These are phyloP conservation scores for Penicillium daleae DNA, from an alignment of 495 filamentous ascomycete species.

Conservation along the genomic window DNA sequence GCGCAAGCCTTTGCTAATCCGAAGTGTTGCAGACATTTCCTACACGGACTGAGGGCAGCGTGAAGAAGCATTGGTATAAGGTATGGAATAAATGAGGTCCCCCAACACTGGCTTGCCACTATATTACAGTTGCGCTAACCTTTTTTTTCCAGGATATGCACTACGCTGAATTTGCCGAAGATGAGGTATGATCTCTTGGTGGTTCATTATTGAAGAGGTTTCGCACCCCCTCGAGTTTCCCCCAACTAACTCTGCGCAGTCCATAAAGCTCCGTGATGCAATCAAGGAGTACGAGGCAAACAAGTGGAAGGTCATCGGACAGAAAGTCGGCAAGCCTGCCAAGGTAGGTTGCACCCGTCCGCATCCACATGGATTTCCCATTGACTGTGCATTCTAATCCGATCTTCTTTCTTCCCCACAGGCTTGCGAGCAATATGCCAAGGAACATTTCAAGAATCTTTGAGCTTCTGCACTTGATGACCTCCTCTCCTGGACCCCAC, in stretches of 20 bases:
- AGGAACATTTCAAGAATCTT: slow-evolving; percentile 82
- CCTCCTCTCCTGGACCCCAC: not conserved
- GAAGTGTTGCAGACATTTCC: slow-evolving; percentile 77
- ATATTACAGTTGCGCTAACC: not conserved
- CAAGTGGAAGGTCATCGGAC: slow-evolving; percentile 97
- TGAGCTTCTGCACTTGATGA: slow-evolving; percentile 32
- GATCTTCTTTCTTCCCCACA: slow-evolving; percentile 33
- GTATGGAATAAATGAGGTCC: slow-evolving; percentile 45
- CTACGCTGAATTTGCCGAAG: slow-evolving; percentile 97
- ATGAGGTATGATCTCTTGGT: slow-evolving; percentile 69
- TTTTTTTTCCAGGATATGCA: slow-evolving; percentile 81
- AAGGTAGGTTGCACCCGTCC: slow-evolving; percentile 62
- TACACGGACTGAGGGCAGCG: slow-evolving; percentile 89
- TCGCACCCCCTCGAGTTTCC: not conserved
- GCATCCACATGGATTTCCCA: slow-evolving; percentile 6
- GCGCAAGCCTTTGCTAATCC: slow-evolving; percentile 15
- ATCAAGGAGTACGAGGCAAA: slow-evolving; percentile 99
- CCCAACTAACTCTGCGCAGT: slow-evolving; percentile 58
- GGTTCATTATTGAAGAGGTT: not conserved
- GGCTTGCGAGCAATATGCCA: slow-evolving; percentile 98
- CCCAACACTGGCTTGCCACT: not conserved
- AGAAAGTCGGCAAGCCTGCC: slow-evolving; percentile 95
- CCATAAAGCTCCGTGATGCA: slow-evolving; percentile 80
- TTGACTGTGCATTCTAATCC: slow-evolving; percentile 14
- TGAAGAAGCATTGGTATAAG: slow-evolving; percentile 99